Evolutionary conservation across 306 rosid genomes (phyloP), one percentile per base, ranked within the genome.

Genomic region (Vigna reflexopilosa): DNA sequence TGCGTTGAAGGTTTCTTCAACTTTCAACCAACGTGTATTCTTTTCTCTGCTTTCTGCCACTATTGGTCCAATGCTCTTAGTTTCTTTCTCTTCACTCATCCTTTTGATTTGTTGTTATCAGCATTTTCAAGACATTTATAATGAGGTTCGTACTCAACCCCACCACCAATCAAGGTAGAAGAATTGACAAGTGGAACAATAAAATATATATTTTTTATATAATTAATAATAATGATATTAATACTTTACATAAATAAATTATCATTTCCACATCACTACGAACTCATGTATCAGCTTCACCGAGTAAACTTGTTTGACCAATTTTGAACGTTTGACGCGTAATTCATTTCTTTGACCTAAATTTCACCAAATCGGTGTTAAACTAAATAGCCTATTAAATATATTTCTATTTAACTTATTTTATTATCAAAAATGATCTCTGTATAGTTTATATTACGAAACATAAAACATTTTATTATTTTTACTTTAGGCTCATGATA

Each of bases 301-400:
- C 28, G 15, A 64, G 50, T 66, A 66, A 38, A 17, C n/a, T 19
- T 42, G 28, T 12, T 67, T 19, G 17, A 67, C 15, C 32, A 42
- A 11, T 7, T 40, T 40, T 40, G n/a, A 64, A 66, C 72, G 5
- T 42, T 66, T 66, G 72, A 66, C 72, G 34, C 51, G 72, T 44
- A 2, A 32, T 66, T 66, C 32, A 66, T 42, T 40, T 20, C 2
- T 19, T 66, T 67, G 72, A 67, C 54, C 17, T 13, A 20, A 2
- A 10, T 67, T 44, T 67, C 45, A 42, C 36, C 16, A 0, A 13
- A 14, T 59, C 42, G 5, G 15, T 45, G 50, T 45, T 45, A 3
- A 42, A 2, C 10, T 42, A 40, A 40, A 50, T 15, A 49, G 5
- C 34, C 34, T 4, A 30, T 4, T 30, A 30, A 30, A 30, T 30